These are phyloP conservation scores for Ploettnerulaceae sp. DNA, from an alignment of 2,329 filamentous ascomycete species.

Conservation along the genomic window DNA sequence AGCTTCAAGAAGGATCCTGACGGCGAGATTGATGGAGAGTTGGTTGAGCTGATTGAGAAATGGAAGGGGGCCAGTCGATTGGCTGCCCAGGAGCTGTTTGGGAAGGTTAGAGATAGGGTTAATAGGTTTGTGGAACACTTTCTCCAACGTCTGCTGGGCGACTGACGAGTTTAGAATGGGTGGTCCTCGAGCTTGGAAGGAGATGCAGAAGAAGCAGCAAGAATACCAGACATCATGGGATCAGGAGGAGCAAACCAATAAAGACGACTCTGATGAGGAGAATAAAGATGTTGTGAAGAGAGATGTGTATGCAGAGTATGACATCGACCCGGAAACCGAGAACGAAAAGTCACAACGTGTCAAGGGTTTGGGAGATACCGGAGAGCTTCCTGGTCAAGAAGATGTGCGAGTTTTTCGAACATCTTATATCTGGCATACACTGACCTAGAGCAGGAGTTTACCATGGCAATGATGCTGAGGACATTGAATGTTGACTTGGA, in stretches of 20 bases:
- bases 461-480: slow-evolving; percentile 65
- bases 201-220: slow-evolving; percentile 43
- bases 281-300: slow-evolving; percentile 35
- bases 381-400: slow-evolving; percentile 37
- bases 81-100: slow-evolving; percentile 65
- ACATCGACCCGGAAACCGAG: slow-evolving; percentile 33
- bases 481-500: slow-evolving; percentile 58
- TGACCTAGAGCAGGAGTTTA: slow-evolving; percentile 48
- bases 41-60: slow-evolving; percentile 50
- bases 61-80: slow-evolving; percentile 57
- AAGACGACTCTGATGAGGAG: slow-evolving; percentile 33
- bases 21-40: slow-evolving; percentile 50
- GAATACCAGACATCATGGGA: slow-evolving; percentile 40
- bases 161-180: slow-evolving; percentile 44
- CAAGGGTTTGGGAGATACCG: slow-evolving; percentile 32
- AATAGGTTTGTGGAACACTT: slow-evolving; percentile 36
- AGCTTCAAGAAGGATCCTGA: slow-evolving; percentile 35
- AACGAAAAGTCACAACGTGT: slow-evolving; percentile 34
- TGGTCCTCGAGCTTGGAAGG: slow-evolving; percentile 53
- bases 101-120: slow-evolving; percentile 53
- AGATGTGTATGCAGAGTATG: slow-evolving; percentile 33
- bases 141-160: not conserved
- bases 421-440: slow-evolving; percentile 19
- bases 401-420: slow-evolving; percentile 37
- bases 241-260: slow-evolving; percentile 27